Percentiles rank a stretch among this genome's conserved stretches.
These are phyloP conservation scores for Paecilomyces fulvus DNA, from an alignment of 2,329 filamentous ascomycete genomes.

Conservation along the genomic window DNA sequence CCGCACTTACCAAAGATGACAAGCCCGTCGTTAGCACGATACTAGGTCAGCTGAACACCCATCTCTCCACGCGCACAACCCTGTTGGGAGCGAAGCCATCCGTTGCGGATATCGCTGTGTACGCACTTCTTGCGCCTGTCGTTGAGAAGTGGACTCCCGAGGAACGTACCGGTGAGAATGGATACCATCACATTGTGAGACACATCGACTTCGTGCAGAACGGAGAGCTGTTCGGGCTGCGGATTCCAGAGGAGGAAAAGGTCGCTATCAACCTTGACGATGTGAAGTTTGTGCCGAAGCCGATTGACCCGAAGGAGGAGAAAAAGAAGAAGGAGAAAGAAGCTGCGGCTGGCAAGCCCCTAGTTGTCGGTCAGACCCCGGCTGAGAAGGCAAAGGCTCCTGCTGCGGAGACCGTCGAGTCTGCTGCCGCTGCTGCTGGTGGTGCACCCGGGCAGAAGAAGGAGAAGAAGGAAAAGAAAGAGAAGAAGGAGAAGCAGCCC, in stretches of 20 bases:
- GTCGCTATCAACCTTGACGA: slow-evolving; percentile 69
- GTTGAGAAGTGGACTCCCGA: slow-evolving; percentile 75
- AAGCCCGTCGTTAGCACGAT: slow-evolving; percentile 51
- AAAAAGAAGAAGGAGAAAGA: slow-evolving; percentile 97
- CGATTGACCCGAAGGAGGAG: slow-evolving; percentile 84
- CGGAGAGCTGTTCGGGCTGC: slow-evolving; percentile 60
- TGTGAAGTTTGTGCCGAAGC: slow-evolving; percentile 79
- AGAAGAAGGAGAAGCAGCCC: slow-evolving; percentile 83
- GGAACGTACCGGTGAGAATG: slow-evolving; percentile 80
- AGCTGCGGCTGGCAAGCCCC: slow-evolving; percentile 30
- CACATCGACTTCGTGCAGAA: slow-evolving; percentile 94
- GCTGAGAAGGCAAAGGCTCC: slow-evolving; percentile 48
- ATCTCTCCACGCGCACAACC: slow-evolving; percentile 81
- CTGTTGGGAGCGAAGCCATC: slow-evolving; percentile 84
- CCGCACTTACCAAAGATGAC: slow-evolving; percentile 42
- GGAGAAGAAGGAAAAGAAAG: slow-evolving; percentile 61
- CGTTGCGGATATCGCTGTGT: slow-evolving; percentile 75
- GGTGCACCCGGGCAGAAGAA: slow-evolving; percentile 27
- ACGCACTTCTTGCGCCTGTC: slow-evolving; percentile 65
- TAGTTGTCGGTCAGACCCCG: slow-evolving; percentile 32
- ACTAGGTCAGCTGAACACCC: slow-evolving; percentile 71
- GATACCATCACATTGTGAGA: slow-evolving; percentile 83
- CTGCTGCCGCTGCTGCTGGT: slow-evolving; percentile 31
- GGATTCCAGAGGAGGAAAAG: slow-evolving; percentile 64
- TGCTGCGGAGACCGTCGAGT: slow-evolving; percentile 13